Evolutionary conservation across 805 yeast genomes (phyloP).

Genomic region (Limtongozyma cylindracea): DNA sequence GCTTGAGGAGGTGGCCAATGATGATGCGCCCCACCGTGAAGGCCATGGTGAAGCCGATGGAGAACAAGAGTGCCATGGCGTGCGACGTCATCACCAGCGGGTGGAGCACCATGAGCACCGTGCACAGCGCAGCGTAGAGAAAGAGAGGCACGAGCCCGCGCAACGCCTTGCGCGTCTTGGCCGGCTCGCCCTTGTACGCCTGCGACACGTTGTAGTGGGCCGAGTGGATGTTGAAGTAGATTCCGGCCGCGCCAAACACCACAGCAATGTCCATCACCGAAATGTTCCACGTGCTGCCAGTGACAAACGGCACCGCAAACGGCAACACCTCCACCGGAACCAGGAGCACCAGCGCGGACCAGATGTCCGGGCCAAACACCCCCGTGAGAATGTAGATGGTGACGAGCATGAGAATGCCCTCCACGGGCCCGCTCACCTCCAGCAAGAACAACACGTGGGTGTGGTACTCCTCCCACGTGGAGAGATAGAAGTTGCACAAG

Average conservation of each 20-base stretch:
- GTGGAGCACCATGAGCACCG: constrained; percentile 19
- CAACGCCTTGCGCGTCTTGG: constrained; percentile 11
- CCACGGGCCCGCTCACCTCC: constrained; percentile 82
- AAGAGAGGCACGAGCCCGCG: constrained; percentile 46
- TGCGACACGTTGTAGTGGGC: constrained; percentile 36
- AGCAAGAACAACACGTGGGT: constrained; percentile 64
- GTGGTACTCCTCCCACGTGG: constrained; percentile 93
- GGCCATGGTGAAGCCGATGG: constrained; percentile 59
- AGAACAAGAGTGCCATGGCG: constrained; percentile 31
- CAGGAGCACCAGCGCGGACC: constrained; percentile 27
- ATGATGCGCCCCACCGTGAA: constrained; percentile 82
- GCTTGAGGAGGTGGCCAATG: constrained; percentile 62
- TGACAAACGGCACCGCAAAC: constrained; percentile 5
- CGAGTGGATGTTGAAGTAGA: constrained; percentile 37
- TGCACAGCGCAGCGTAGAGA: constrained; percentile 21
- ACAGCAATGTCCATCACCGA: constrained; percentile 4
- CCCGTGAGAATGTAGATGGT: constrained; percentile 36
- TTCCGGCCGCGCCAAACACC: constrained; percentile 23
- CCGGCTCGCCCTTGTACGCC: constrained; percentile 11
- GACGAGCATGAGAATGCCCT: constrained; percentile 54
- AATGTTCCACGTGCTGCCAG: too few species aligned
- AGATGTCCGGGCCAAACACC: constrained; percentile 37
- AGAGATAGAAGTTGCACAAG: constrained; percentile 61
- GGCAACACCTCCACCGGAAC: constrained; percentile 13
- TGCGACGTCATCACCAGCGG: constrained; percentile 20